Percentiles rank a stretch among this genome's conserved stretches.
Conservation (phyloP, 345 rosid genomes). For the Clausena lansium region DNA sequence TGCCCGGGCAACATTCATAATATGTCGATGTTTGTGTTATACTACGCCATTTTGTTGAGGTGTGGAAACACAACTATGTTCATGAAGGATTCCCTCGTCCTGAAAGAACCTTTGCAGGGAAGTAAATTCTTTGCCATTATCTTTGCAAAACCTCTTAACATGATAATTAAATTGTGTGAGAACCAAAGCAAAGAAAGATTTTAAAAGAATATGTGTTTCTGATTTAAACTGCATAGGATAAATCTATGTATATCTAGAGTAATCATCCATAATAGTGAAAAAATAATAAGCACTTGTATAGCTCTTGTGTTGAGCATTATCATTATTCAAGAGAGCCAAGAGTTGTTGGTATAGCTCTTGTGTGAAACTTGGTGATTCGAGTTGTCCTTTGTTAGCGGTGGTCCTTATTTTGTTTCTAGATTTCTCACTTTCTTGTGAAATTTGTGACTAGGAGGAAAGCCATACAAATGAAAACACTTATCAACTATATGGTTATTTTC, state of each 20-base stretch:
- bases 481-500: background rate
- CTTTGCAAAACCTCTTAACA: fast-evolving
- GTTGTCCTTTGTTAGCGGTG: background rate
- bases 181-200: background rate
- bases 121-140: background rate
- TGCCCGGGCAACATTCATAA: background rate
- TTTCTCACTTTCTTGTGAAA: background rate
- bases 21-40: background rate
- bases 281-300: background rate
- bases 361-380: background rate
- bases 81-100: background rate
- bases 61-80: background rate
- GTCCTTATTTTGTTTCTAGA: background rate
- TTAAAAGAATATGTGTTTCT: background rate
- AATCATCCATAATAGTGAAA: background rate
- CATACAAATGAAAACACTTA: background rate
- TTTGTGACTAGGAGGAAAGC: background rate
- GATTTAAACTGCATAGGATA: background rate
- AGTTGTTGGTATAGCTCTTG: background rate
- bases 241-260: background rate
- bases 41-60: background rate
- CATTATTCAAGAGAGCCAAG: background rate
- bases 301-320: background rate
- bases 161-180: background rate
- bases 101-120: background rate